phyloP scores from a whole-genome alignment of 345 rosid species.

The Murraya paniculata region DNA sequence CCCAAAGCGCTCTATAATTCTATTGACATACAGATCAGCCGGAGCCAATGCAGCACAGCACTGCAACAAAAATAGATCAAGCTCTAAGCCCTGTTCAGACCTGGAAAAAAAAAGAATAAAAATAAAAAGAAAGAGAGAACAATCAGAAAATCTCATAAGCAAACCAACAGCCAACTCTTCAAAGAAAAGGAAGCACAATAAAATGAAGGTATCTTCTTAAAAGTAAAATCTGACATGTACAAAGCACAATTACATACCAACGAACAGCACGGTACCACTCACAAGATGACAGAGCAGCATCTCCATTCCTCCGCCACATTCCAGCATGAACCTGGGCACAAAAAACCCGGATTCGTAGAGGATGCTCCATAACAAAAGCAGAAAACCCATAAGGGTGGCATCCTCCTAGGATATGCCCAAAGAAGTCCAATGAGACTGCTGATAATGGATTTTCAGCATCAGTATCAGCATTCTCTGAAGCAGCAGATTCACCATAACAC shows the following conservation, averaged over 20 bases:
- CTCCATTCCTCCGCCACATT: constrained; percentile 97
- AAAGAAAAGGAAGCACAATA: background rate
- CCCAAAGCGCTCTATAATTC: constrained; percentile 82
- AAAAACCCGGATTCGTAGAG: constrained; percentile 82
- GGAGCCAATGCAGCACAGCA: constrained; percentile 98
- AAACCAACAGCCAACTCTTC: background rate
- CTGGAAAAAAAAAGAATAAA: constrained; percentile 44
- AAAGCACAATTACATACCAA: constrained; percentile 50
- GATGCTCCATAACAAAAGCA: constrained; percentile 85
- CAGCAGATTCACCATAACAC: constrained; percentile 58
- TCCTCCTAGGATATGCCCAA: constrained; percentile 52
- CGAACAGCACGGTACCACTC: constrained; percentile 84
- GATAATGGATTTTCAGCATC: constrained; percentile 32
- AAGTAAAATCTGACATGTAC: background rate
- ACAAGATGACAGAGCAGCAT: constrained; percentile 57
- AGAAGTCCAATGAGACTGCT: constrained; percentile 47
- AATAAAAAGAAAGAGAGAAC: background rate
- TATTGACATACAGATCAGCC: constrained; percentile 69
- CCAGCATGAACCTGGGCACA: constrained; percentile 89
- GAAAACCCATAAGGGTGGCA: constrained; percentile 83
- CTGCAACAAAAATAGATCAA: constrained; percentile 92
- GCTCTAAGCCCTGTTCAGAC: constrained; percentile 91
- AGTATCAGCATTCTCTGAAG: constrained; percentile 20
- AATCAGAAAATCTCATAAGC: constrained; percentile 16
- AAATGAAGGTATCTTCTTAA: background rate